Percentiles rank a stretch among this genome's conserved stretches.
phyloP scores from a whole-genome alignment of 768 basidiomycete species.

The Mrakia frigida region DNA sequence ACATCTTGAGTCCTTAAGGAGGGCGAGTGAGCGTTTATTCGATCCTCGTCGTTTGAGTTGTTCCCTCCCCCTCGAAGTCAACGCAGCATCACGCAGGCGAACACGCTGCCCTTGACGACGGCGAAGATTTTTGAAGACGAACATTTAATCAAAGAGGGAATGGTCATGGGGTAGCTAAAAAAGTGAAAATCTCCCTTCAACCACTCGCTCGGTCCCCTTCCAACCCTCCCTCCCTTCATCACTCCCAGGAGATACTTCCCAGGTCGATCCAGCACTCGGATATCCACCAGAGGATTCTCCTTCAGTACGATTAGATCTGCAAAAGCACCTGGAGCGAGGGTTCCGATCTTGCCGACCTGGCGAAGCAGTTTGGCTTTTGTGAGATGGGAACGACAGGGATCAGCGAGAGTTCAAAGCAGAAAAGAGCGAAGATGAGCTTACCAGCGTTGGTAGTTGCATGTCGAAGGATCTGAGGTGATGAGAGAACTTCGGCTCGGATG shows the following conservation, averaged over 20 bases:
- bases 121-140: no score
- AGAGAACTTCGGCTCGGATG: slow-evolving; percentile 46
- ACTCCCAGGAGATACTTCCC: slow-evolving; percentile 47
- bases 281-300: slow-evolving; percentile 48
- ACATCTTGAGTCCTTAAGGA: background rate
- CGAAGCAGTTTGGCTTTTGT: slow-evolving; percentile 45
- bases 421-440: background rate
- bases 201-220: no score
- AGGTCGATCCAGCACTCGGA: slow-evolving; percentile 48
- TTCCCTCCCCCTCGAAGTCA: no score
- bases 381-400: no score
- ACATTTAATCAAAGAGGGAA: no score
- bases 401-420: background rate
- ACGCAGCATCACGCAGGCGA: no score
- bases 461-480: slow-evolving; percentile 44
- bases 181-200: no score
- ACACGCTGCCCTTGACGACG: no score
- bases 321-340: slow-evolving; percentile 44
- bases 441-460: slow-evolving; percentile 49
- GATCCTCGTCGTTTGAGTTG: background rate
- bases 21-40: background rate
- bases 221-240: slow-evolving; percentile 46
- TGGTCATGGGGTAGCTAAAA: no score
- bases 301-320: slow-evolving; percentile 49
- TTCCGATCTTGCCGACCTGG: slow-evolving; percentile 45